Conservation (phyloP, 2,329 filamentous ascomycete genomes). For the Elsinoe australis region DNA sequence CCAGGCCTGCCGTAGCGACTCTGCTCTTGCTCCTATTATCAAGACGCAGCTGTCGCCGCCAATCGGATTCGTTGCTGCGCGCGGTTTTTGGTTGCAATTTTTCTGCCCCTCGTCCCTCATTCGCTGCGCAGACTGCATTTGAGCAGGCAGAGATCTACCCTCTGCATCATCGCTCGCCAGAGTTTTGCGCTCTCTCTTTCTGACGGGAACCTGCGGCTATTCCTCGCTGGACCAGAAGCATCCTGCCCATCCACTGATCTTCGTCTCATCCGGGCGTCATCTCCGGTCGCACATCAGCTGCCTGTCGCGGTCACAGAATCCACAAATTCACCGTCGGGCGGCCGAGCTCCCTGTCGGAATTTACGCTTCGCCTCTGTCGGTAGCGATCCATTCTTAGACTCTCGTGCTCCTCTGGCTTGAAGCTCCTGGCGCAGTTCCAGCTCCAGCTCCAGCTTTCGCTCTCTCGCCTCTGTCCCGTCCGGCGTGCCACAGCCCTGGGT, state of each 20-base stretch:
- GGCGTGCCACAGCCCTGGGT: slow-evolving; percentile 10
- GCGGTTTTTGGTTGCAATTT: slow-evolving; percentile 7
- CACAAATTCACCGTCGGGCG: not conserved
- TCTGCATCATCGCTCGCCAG: not conserved
- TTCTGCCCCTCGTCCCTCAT: not conserved
- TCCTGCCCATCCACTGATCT: not conserved
- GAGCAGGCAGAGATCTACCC: not conserved
- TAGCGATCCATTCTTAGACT: slow-evolving; percentile 2
- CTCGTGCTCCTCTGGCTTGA: too few species aligned
- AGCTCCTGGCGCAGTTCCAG: too few species aligned
- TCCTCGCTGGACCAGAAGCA: too few species aligned
- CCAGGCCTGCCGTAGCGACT: too few species aligned
- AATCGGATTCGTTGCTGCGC: slow-evolving; percentile 10
- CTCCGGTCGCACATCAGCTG: too few species aligned
- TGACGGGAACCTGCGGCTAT: too few species aligned
- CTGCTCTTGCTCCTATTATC: too few species aligned
- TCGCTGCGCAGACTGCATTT: not conserved
- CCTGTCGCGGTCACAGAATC: not conserved
- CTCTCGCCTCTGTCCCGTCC: not conserved
- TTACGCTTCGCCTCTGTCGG: slow-evolving; percentile 1
- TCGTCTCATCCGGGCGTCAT: too few species aligned
- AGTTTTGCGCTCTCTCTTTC: too few species aligned
- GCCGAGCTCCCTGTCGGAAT: too few species aligned
- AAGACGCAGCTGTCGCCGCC: too few species aligned
- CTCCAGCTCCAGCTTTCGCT: too few species aligned